phyloP scores from a whole-genome alignment of 2,329 filamentous ascomycete genomes.

The Neocucurbitaria cava region DNA sequence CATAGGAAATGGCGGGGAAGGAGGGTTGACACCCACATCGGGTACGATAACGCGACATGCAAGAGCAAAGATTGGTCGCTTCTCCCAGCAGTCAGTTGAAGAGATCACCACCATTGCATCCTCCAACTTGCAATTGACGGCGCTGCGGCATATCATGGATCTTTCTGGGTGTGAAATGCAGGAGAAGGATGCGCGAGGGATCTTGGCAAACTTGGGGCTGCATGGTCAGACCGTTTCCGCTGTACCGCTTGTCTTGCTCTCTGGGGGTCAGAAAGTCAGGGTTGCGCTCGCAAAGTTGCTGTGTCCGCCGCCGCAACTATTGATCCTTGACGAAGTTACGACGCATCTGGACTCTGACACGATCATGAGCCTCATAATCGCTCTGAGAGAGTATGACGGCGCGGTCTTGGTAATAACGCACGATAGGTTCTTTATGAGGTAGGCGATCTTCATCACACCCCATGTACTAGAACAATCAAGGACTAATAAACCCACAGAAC shows the following conservation, averaged over 20 bases:
- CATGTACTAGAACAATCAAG: neutral
- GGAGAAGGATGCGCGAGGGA: slow-evolving; percentile 71
- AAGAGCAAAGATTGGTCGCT: slow-evolving; percentile 74
- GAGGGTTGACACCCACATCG: slow-evolving; percentile 59
- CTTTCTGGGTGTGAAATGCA: slow-evolving; percentile 61
- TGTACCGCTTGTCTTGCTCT: slow-evolving; percentile 74
- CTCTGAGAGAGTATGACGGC: slow-evolving; percentile 72
- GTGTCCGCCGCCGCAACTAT: slow-evolving; percentile 71
- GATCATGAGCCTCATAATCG: slow-evolving; percentile 72
- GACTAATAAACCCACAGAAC: slow-evolving; percentile 54
- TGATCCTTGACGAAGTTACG: slow-evolving; percentile 82
- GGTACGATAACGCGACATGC: slow-evolving; percentile 72
- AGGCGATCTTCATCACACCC: slow-evolving; percentile 34
- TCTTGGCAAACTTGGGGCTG: slow-evolving; percentile 74
- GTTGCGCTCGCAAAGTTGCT: slow-evolving; percentile 73
- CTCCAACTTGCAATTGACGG: slow-evolving; percentile 64
- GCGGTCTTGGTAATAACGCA: slow-evolving; percentile 81
- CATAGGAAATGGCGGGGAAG: slow-evolving; percentile 56
- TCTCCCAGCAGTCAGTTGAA: slow-evolving; percentile 81
- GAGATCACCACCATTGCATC: slow-evolving; percentile 65
- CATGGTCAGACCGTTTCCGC: slow-evolving; percentile 75
- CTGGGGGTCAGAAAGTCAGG: slow-evolving; percentile 75
- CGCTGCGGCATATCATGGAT: slow-evolving; percentile 67
- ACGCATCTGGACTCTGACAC: slow-evolving; percentile 87
- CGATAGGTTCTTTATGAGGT: slow-evolving; percentile 79